Conservation (phyloP, 192 early-diverging fungal genomes). For the Allomyces macrogynus region DNA sequence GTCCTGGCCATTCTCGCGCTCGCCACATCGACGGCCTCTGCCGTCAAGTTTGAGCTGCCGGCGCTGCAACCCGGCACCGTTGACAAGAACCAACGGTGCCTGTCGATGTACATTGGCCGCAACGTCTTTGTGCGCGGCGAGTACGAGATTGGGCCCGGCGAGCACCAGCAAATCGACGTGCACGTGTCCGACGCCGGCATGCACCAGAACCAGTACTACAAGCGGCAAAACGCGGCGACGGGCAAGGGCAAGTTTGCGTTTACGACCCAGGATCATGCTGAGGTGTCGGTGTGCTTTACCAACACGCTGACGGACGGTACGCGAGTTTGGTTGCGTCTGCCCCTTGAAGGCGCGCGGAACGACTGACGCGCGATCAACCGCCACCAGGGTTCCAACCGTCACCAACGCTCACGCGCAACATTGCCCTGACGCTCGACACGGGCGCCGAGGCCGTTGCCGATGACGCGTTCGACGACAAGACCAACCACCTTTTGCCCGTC, state of each 20-base stretch:
- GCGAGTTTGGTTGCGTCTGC: slow-evolving; percentile 7
- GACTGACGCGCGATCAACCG: background rate
- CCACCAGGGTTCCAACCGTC: slow-evolving; percentile 25
- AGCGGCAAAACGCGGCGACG: slow-evolving; percentile 31
- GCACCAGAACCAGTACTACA: slow-evolving; percentile 47
- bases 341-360: background rate
- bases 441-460: slow-evolving; percentile 71
- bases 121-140: slow-evolving; percentile 48
- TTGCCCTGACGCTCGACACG: slow-evolving; percentile 61
- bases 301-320: slow-evolving; percentile 32
- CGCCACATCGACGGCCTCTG: slow-evolving; percentile 5
- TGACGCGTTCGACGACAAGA: slow-evolving; percentile 35
- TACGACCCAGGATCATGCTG: slow-evolving; percentile 66
- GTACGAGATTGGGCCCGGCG: slow-evolving; percentile 45
- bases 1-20: background rate
- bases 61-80: slow-evolving; percentile 21
- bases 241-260: slow-evolving; percentile 50
- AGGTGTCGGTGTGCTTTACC: slow-evolving; percentile 70
- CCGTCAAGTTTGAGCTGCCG: slow-evolving; percentile 62
- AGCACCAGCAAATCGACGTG: slow-evolving; percentile 47
- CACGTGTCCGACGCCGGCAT: slow-evolving; percentile 53
- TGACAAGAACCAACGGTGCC: slow-evolving; percentile 27
- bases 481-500: slow-evolving; percentile 64
- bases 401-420: slow-evolving; percentile 29
- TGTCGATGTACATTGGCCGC: slow-evolving; percentile 54